Base-by-base conservation (phyloP, 2,329 filamentous ascomycete genomes). In the Hypomyces rosellus region DNA sequence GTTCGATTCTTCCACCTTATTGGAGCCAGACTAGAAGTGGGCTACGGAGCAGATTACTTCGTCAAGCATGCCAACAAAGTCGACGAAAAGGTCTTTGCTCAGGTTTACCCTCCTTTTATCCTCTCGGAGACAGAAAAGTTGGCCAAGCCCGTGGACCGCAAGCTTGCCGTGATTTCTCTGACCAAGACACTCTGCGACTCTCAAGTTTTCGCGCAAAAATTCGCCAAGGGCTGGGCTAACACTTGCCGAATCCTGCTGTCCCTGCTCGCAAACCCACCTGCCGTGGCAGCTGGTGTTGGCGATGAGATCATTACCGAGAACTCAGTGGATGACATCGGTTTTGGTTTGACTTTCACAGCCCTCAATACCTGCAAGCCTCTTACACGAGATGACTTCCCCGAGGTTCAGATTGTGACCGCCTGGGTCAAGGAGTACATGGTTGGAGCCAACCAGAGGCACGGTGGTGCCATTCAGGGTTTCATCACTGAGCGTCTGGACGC, bases 1-100 rank as follows among this genome's bases (percentile, higher is more conserved):
- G 87, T 91, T 48, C 86, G 90, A 34, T 95, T 99, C 75, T 99
- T 95, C 67, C 92, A 99, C 68, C 84, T 96, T 55, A 80, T 97
- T 49, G 89, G 88, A 30, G 88, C 90, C 15, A 79, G 82, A 38
- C 66, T 86, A 34, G 86, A 93, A 55, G 81, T 82, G 57, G 89
- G 90, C n/a, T 82, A 93, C 51, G 93, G 92, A 44, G 81, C 90
- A 7, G 93, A 99, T 69, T 96, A 89, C 72, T 93, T 96, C 72
- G 88, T 96, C 69, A 78, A 78, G 57, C 80, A 89, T 55, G 84
- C 88, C n/a, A 88, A 97, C 64, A 76, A 82, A 55, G 78, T 97
- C 30, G 91, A 96, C 67, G 74, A 80, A 22, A 82, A 82, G 46
- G 79, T 93, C 39, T 97, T 96, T 68, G 84, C 84, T 15, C 85